Evolutionary conservation across 352 stramenopile genomes (phyloP).

Genomic region (Discostella stelligera): DNA sequence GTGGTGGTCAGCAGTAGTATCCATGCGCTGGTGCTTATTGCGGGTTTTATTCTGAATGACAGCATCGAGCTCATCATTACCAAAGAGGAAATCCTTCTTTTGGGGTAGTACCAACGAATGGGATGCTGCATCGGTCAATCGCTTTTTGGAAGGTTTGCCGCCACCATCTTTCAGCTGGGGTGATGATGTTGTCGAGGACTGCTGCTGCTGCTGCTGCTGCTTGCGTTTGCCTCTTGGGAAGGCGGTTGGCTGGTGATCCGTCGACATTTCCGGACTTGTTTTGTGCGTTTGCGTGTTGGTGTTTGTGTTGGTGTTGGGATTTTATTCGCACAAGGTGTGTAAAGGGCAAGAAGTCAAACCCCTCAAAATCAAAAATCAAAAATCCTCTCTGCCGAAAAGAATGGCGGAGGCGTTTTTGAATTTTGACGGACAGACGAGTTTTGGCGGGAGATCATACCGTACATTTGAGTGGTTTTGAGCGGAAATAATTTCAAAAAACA

Average conservation of each 20-base stretch:
- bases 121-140: background rate
- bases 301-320: no score
- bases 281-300: no score
- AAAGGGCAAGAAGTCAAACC: no score
- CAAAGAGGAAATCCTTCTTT: constrained; percentile 55
- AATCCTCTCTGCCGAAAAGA: no score
- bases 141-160: constrained; percentile 11
- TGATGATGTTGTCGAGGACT: constrained; percentile 5
- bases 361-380: no score
- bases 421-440: no score
- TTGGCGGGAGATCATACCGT: no score
- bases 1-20: background rate
- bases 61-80: constrained; percentile 11
- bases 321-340: no score
- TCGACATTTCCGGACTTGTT: background rate
- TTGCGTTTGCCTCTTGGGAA: constrained; percentile 40
- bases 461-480: no score
- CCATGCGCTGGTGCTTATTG: background rate
- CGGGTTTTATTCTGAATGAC: constrained; percentile 10
- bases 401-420: no score
- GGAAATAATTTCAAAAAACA: no score
- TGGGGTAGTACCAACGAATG: no score
- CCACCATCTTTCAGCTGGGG: background rate
- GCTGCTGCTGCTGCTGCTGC: constrained; percentile 1
- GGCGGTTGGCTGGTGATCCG: constrained; percentile 11